These are phyloP conservation scores for Globisporangium perplexum DNA, from an alignment of 352 stramenopile genomes.

Conservation along the genomic window DNA sequence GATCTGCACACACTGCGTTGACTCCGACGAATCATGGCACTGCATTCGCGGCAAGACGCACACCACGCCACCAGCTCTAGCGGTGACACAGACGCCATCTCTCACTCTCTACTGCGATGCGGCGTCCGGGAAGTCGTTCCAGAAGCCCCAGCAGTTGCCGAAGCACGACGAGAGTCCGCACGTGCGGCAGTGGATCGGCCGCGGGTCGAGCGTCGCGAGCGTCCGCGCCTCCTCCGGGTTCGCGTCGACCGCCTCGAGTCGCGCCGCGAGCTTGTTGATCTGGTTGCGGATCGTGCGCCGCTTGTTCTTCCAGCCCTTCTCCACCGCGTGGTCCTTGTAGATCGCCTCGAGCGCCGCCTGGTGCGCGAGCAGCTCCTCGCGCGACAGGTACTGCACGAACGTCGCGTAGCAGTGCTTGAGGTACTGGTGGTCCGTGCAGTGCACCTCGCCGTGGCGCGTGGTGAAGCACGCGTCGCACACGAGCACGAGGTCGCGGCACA, in stretches of 20 bases:
- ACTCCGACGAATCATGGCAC: not conserved
- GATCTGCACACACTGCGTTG: no score
- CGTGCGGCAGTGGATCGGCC: conserved; percentile 61
- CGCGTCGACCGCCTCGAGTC: conserved; percentile 29
- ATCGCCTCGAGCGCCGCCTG: conserved; percentile 42
- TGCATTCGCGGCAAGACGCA: not conserved
- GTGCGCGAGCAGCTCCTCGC: conserved; percentile 35
- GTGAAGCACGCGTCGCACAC: conserved; percentile 65
- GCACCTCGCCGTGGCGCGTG: conserved; percentile 50
- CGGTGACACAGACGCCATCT: not conserved
- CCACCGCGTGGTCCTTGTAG: conserved; percentile 31
- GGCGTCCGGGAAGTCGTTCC: conserved; percentile 37
- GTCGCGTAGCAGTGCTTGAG: conserved; percentile 70
- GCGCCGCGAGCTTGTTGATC: conserved; percentile 50
- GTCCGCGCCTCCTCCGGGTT: conserved; percentile 34
- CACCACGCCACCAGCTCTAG: not conserved
- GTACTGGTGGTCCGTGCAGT: conserved; percentile 70
- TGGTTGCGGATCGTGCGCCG: conserved; percentile 67
- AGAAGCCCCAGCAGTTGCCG: conserved; percentile 75
- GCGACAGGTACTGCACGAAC: conserved; percentile 61
- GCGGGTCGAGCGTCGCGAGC: conserved; percentile 20
- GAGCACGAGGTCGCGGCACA: conserved; percentile 66
- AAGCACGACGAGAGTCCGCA: conserved; percentile 44
- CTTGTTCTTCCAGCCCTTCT: conserved; percentile 71
- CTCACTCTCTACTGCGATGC: conserved; percentile 4